Evolutionary conservation across 257 asterid species (phyloP), one percentile per base, ranked within the genome.

Genomic region (Paraleonurus japonicus): DNA sequence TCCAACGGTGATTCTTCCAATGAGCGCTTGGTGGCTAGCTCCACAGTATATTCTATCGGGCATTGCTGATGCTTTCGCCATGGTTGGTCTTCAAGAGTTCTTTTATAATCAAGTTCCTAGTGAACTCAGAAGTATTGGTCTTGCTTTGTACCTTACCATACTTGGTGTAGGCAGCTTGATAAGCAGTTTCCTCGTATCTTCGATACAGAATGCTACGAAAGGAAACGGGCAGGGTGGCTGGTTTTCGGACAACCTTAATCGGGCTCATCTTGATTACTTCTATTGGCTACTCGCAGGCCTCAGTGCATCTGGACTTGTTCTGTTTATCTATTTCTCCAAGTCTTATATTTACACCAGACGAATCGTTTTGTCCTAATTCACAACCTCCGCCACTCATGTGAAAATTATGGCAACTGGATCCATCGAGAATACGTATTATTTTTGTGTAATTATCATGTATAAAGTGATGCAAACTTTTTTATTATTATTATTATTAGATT

Each of bases 181-280:
- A 30, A 84, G 95, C 69, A 68, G 92, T 45, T 76, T 86, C 23
- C 76, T 88, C 35, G 75, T 83, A 12, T 82, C 80, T 15, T 6
- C 28, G 12, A 70, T 86, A 13, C 66, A 86, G 72, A 45, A 57
- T 17, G 39, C 48, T 3, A 72, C 87, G n/a, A 47, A 53, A 2
- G 54, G 71, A 63, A 20, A 57, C 0, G 78, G 77, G 0, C 70
- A 19, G 4, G 74, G 45, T 23, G 28, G 87, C 24, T 79, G 87
- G 84, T 73, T 79, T 33, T 64, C 84, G 8, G 50, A 76, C 70
- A 71, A 81, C 73, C 53, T 78, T 74, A 81, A 78, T 55, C 72
- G 64, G 17, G 85, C 80, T 2, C 85, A 77, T 74, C 80, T 81
- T 15, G 82, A 75, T 22, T 81, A 81, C 35, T 81, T 81, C 64